These are phyloP conservation scores for Trichophyton schoenleinii DNA, from an alignment of 2,329 filamentous ascomycete species.

Conservation along the genomic window DNA sequence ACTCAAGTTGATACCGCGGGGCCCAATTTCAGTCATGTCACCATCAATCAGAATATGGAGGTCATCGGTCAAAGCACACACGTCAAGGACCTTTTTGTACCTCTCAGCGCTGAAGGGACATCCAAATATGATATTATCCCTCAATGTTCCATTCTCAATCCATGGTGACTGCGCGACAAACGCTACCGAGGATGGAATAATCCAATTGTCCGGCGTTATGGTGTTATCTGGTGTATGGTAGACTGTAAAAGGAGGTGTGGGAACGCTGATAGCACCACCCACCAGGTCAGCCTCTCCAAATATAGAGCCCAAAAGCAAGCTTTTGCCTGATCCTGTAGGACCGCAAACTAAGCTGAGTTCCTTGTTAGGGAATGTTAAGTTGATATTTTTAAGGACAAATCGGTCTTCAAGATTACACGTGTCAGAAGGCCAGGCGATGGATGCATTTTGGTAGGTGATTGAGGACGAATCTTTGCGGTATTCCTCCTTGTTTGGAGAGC, in stretches of 20 bases:
- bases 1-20: slow-evolving; percentile 50
- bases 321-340: slow-evolving; percentile 4
- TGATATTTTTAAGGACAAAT: not conserved
- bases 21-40: slow-evolving; percentile 49
- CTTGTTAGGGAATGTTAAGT: not conserved
- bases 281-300: slow-evolving; percentile 4
- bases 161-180: slow-evolving; percentile 46
- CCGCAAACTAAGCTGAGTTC: slow-evolving; percentile 1
- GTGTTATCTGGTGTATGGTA: not conserved
- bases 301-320: slow-evolving; percentile 1
- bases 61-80: slow-evolving; percentile 50
- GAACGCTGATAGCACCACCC: not conserved
- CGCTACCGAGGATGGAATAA: not conserved
- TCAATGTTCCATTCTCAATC: slow-evolving; percentile 57
- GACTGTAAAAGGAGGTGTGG: not conserved
- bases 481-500: slow-evolving; percentile 1
- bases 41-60: slow-evolving; percentile 51
- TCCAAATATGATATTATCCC: slow-evolving; percentile 56
- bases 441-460: not conserved
- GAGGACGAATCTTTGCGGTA: not conserved
- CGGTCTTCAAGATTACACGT: slow-evolving; percentile 16
- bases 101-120: slow-evolving; percentile 54
- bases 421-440: slow-evolving; percentile 2
- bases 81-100: slow-evolving; percentile 57
- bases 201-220: not conserved